Base-by-base conservation (phyloP, 495 filamentous ascomycete species). In the Tricharina praecox region DNA sequence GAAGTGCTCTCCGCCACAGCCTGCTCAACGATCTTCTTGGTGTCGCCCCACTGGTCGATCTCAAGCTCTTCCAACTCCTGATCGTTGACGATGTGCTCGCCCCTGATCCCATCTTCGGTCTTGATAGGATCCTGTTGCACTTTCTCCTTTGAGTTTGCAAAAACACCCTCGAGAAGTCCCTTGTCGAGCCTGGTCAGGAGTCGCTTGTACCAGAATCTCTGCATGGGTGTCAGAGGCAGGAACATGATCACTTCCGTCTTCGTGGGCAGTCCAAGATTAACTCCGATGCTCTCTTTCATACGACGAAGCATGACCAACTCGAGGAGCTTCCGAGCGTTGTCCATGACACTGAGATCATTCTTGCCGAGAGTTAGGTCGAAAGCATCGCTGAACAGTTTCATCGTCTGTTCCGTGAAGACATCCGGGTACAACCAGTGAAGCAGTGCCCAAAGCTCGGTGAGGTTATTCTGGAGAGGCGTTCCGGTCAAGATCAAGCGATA, bases 381-480 rank as follows among this genome's bases (percentile, higher is more conserved):
- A 0, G 76, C 72, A 4, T 67, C 58, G 33, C 69, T 69, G 55
- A 82, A 82, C 0, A 68, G 51, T 1, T 64, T 54, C 1, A 61
- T 59, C 0, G 74, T 78, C 11, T 69, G 65, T 1, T 61, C 56
- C 2, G 63, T 60, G 53, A 82, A 82, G 0, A 81, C 70, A 11
- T 79, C 73, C 61, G 90, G 90, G 54, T 82, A 94, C 47, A 95
- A 76, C 56, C 94, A 97, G 60, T 97, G 90, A 55, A 96, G 94
- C 4, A 97, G 66, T 0, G 86, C 93, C 90, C 90, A 97, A 2
- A 97, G 69, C 57, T 97, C 90, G n/a, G 79, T 74, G 13, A 97
- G 70, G 54, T 94, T 95, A 59, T 97, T 97, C 64, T 97, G 90
- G 70, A 97, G 90, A 1, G 90, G 90, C 0, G 90, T 97, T 8